Conservation (phyloP, 2,329 filamentous ascomycete species). For the Aspergillaceae sp. region DNA sequence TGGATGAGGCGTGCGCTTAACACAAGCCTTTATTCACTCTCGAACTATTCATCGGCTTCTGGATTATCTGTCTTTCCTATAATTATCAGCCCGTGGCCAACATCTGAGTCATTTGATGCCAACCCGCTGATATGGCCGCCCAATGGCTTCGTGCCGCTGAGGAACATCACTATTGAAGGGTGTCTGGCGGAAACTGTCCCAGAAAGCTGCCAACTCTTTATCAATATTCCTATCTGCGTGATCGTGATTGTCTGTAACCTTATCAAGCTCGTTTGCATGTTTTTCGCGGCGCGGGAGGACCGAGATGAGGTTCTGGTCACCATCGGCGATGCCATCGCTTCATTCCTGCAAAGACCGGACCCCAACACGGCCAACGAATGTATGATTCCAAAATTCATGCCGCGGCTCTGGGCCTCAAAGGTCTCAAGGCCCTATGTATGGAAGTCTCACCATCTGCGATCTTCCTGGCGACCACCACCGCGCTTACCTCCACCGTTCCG, state of each 20-base stretch:
- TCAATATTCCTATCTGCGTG: slow-evolving; percentile 1
- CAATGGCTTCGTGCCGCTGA: neutral
- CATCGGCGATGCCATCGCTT: slow-evolving; percentile 30
- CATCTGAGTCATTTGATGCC: neutral
- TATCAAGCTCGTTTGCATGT: slow-evolving; percentile 3
- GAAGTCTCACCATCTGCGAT: neutral
- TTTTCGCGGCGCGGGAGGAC: neutral
- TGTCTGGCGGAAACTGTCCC: neutral
- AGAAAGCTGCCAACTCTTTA: slow-evolving; percentile 1
- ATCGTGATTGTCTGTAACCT: slow-evolving; percentile 2
- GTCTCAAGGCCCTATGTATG: neutral
- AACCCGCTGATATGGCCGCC: neutral
- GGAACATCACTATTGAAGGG: neutral
- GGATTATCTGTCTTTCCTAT: too few relatives aligned
- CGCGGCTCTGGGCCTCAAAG: neutral
- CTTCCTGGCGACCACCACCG: neutral
- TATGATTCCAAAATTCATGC: neutral
- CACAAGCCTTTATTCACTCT: too few relatives aligned
- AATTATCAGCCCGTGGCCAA: neutral
- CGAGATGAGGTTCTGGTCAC: slow-evolving; percentile 10
- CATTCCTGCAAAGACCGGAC: slow-evolving; percentile 27
- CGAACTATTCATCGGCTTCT: too few relatives aligned
- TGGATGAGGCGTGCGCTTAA: too few relatives aligned
- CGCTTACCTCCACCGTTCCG: neutral
- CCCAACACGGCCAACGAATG: neutral